These are phyloP conservation scores for Talaromyces liani DNA, from an alignment of 495 filamentous ascomycete genomes.

Conservation along the genomic window DNA sequence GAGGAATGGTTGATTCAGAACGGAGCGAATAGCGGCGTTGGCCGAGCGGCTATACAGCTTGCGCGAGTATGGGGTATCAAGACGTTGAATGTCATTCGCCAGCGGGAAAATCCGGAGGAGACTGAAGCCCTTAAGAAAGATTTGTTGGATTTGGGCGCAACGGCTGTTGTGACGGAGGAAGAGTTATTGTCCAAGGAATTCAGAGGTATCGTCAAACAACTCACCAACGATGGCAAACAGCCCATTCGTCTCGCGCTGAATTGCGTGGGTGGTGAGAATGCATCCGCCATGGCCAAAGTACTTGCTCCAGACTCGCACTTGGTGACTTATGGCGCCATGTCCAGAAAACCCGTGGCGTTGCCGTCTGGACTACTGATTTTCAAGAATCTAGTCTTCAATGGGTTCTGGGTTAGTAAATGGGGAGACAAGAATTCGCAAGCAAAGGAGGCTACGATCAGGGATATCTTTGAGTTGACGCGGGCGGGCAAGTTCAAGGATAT, in stretches of 20 bases:
- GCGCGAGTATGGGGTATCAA: constrained; percentile 75
- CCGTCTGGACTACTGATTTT: constrained; percentile 82
- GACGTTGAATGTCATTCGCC: constrained; percentile 78
- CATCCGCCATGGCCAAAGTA: constrained; percentile 61
- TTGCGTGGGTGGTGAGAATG: constrained; percentile 88
- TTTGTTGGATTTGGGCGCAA: constrained; percentile 62
- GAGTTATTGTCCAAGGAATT: constrained; percentile 62
- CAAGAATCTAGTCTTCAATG: constrained; percentile 75
- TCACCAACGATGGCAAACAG: constrained; percentile 62
- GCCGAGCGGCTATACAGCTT: constrained; percentile 80
- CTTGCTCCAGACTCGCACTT: constrained; percentile 60
- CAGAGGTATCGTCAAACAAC: constrained; percentile 52
- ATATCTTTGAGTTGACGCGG: constrained; percentile 68
- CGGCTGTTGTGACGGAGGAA: constrained; percentile 75
- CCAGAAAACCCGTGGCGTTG: constrained; percentile 69
- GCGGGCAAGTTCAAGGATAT: constrained; percentile 73
- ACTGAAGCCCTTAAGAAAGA: constrained; percentile 65
- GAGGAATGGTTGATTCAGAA: constrained; percentile 91
- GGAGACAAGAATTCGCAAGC: constrained; percentile 63
- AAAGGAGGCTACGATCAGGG: constrained; percentile 71
- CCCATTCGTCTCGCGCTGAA: constrained; percentile 73
- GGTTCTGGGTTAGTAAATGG: constrained; percentile 94
- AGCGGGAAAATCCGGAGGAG: constrained; percentile 51
- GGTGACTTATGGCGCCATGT: constrained; percentile 96
- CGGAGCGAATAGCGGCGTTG: constrained; percentile 89